A percentile compares a stretch with the other conserved stretches of the same genome.
Evolutionary conservation across 1,284 basidiomycete species (phyloP).

Genomic region (Trichosporon sp.): DNA sequence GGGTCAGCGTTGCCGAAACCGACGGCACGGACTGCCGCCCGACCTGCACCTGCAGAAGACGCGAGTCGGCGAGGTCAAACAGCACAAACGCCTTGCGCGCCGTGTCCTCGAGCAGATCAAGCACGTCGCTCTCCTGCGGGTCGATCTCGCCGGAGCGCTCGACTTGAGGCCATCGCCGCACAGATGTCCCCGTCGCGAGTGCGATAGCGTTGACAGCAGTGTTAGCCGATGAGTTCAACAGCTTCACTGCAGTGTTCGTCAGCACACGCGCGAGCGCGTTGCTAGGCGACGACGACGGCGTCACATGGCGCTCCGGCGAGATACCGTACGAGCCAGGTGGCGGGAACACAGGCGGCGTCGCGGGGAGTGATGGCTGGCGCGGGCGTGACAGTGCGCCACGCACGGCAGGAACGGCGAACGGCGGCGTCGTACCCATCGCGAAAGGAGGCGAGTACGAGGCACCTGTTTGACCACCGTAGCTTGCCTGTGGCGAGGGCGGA

Average conservation of each 20-base stretch:
- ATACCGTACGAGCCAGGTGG: conserved; percentile 35
- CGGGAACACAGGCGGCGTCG: conserved; percentile 46
- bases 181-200: conserved; percentile 43
- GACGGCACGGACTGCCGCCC: conserved; percentile 8
- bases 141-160: conserved; percentile 59
- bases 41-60: conserved; percentile 67
- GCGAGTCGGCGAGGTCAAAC: conserved; percentile 88
- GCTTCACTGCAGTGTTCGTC: conserved; percentile 83
- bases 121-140: conserved; percentile 76
- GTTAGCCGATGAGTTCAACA: conserved; percentile 70
- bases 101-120: conserved; percentile 76
- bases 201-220: conserved; percentile 49
- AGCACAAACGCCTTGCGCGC: conserved; percentile 95
- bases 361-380: conserved; percentile 45
- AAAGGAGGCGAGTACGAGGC: conserved; percentile 57
- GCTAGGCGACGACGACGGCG: conserved; percentile 44
- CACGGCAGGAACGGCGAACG: conserved; percentile 50
- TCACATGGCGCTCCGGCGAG: conserved; percentile 25
- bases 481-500: conserved; percentile 24
- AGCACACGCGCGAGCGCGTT: conserved; percentile 83
- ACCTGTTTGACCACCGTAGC: conserved; percentile 24
- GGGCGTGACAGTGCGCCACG: conserved; percentile 30
- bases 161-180: conserved; percentile 43
- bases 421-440: conserved; percentile 55
- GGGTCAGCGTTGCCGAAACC: conserved; percentile 24